These are phyloP conservation scores for Lentinula edodes DNA, from an alignment of 768 basidiomycete species.

Conservation along the genomic window DNA sequence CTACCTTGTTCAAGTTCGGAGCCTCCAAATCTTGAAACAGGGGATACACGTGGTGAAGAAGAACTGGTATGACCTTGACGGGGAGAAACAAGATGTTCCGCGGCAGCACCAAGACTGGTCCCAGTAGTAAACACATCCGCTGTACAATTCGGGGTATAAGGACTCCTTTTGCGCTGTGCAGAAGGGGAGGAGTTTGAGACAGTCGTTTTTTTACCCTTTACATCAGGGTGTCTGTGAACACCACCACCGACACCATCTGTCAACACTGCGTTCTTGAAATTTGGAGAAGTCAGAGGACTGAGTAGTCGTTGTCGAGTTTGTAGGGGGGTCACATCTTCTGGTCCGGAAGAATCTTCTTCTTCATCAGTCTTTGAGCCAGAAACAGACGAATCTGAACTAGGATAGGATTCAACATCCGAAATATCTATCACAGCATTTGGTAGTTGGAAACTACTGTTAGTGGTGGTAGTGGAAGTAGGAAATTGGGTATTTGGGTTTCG, in stretches of 20 bases:
- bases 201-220: neutral
- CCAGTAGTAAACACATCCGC: neutral
- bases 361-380: neutral
- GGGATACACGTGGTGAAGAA: neutral
- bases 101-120: neutral
- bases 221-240: too few relatives aligned
- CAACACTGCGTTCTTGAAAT: neutral
- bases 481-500: neutral
- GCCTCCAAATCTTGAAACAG: too few relatives aligned
- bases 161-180: neutral
- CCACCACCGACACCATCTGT: too few relatives aligned
- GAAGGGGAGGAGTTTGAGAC: neutral
- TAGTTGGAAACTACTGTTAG: neutral
- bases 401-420: slow-evolving; percentile 6
- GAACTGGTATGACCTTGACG: neutral
- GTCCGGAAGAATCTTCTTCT: slow-evolving; percentile 1
- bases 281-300: slow-evolving; percentile 5
- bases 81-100: neutral
- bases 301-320: neutral
- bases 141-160: neutral
- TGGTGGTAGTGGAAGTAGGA: neutral
- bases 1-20: too few relatives aligned
- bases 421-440: neutral
- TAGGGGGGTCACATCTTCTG: slow-evolving; percentile 1
- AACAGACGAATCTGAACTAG: neutral